phyloP scores from a whole-genome alignment of 768 basidiomycete genomes.

The Kwoniella sp. region DNA sequence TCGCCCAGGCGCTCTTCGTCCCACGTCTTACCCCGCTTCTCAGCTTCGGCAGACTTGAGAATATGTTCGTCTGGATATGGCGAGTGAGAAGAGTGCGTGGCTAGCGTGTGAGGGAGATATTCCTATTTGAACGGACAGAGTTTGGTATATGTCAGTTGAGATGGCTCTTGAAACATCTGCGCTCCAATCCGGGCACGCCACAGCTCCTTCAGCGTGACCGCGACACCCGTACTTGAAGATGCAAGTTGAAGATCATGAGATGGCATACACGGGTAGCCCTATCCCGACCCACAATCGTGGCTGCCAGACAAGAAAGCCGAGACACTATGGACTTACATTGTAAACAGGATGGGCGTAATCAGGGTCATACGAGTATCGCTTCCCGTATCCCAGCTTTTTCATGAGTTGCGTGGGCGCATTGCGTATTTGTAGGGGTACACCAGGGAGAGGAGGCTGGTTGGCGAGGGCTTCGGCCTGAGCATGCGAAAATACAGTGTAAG shows the following conservation, averaged over 20 bases:
- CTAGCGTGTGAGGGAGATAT: constrained; percentile 64
- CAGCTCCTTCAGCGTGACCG: too few relatives aligned
- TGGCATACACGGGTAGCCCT: too few relatives aligned
- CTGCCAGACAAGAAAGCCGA: too few relatives aligned
- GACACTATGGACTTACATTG: constrained; percentile 52
- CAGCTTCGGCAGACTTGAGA: constrained; percentile 61
- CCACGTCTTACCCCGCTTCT: constrained; percentile 62
- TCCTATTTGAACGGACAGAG: constrained; percentile 58
- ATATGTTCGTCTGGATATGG: constrained; percentile 50
- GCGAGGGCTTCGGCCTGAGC: constrained; percentile 65
- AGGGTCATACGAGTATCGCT: constrained; percentile 69
- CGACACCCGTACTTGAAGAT: too few relatives aligned
- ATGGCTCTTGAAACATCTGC: too few relatives aligned
- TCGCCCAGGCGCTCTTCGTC: constrained; percentile 64
- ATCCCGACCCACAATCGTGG: too few relatives aligned
- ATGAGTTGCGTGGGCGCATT: constrained; percentile 76
- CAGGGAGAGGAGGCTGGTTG: constrained; percentile 60
- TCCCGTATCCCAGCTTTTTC: constrained; percentile 70
- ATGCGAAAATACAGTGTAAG: too few relatives aligned
- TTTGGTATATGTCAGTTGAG: not conserved
- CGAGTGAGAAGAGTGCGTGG: constrained; percentile 45
- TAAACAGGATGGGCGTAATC: constrained; percentile 69
- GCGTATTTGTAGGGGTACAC: constrained; percentile 72
- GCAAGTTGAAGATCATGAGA: too few relatives aligned
- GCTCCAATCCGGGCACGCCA: too few relatives aligned